Percentiles rank a stretch among this genome's conserved stretches.
phyloP scores from a whole-genome alignment of 108 stramenopile genomes.

The Pelagomonas calceolata region DNA sequence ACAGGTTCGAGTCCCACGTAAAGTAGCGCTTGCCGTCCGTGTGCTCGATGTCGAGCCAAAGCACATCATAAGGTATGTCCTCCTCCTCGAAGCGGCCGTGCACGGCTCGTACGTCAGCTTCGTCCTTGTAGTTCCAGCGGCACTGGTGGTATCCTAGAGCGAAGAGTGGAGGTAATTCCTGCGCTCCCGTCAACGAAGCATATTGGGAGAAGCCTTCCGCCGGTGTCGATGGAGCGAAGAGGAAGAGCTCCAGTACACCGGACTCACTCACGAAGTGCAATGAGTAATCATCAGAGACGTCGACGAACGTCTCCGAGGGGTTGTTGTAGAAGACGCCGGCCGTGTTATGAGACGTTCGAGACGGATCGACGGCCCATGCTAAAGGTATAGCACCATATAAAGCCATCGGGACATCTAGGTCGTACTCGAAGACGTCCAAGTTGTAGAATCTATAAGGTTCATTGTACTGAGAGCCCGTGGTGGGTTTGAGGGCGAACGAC shows the following conservation, averaged over 20 bases:
- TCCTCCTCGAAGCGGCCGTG: slow-evolving; percentile 82
- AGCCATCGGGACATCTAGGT: slow-evolving; percentile 93
- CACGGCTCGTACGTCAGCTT: slow-evolving; percentile 82
- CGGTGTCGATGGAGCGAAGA: slow-evolving; percentile 31
- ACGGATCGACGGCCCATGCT: slow-evolving; percentile 37
- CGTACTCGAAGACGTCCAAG: slow-evolving; percentile 98
- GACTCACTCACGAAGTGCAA: slow-evolving; percentile 68
- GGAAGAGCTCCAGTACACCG: slow-evolving; percentile 35
- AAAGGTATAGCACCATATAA: slow-evolving; percentile 91
- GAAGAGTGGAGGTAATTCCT: slow-evolving; percentile 84
- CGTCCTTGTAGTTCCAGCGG: slow-evolving; percentile 98
- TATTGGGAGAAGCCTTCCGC: slow-evolving; percentile 62
- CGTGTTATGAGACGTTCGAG: slow-evolving; percentile 32
- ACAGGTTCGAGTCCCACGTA: slow-evolving; percentile 88
- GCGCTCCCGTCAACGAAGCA: slow-evolving; percentile 67
- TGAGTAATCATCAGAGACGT: slow-evolving; percentile 45
- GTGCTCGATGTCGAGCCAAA: slow-evolving; percentile 99
- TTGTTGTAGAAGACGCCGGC: slow-evolving; percentile 93
- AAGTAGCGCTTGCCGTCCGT: slow-evolving; percentile 99
- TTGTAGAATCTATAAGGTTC: slow-evolving; percentile 98
- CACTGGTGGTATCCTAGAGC: slow-evolving; percentile 98
- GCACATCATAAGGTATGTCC: slow-evolving; percentile 97
- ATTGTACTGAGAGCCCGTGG: slow-evolving; percentile 45
- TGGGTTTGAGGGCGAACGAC: slow-evolving; percentile 66
- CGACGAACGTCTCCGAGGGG: slow-evolving; percentile 96